These are phyloP conservation scores for Colletotrichum destructivum DNA, from an alignment of 2,329 filamentous ascomycete species.

Conservation along the genomic window DNA sequence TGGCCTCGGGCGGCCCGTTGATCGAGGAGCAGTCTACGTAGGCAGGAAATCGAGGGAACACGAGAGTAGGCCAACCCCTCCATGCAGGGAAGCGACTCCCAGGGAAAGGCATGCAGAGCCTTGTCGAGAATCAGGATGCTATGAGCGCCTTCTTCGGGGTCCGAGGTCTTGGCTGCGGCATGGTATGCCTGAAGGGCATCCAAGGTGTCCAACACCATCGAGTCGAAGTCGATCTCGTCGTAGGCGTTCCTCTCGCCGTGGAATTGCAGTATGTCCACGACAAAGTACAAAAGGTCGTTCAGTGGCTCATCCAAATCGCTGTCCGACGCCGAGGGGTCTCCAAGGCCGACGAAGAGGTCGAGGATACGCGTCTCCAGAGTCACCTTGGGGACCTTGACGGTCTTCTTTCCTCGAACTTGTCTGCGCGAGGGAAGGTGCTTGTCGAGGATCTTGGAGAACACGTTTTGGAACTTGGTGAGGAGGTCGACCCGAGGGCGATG, in stretches of 20 bases:
- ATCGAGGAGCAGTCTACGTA: constrained; percentile 82
- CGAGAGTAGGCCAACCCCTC: constrained; percentile 85
- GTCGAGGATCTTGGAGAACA: constrained; percentile 84
- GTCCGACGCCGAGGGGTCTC: constrained; percentile 77
- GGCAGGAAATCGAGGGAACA: constrained; percentile 86
- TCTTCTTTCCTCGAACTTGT: constrained; percentile 70
- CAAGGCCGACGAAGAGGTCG: constrained; percentile 90
- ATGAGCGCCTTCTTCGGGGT: constrained; percentile 69
- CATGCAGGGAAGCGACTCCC: constrained; percentile 95
- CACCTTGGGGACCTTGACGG: constrained; percentile 58
- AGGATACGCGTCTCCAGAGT: constrained; percentile 76
- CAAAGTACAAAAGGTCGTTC: constrained; percentile 95
- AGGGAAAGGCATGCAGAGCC: constrained; percentile 90
- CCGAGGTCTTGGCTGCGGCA: constrained; percentile 59
- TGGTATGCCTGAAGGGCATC: constrained; percentile 89
- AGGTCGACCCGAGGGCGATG: constrained; percentile 74
- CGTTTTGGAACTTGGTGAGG: constrained; percentile 81
- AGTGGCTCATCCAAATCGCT: constrained; percentile 88
- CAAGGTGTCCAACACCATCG: constrained; percentile 88
- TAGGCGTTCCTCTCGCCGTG: constrained; percentile 97
- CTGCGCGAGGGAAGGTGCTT: constrained; percentile 88
- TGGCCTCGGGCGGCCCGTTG: constrained; percentile 43
- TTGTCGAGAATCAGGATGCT: constrained; percentile 94
- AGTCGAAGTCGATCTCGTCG: constrained; percentile 96
- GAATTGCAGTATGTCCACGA: constrained; percentile 96